Evolutionary conservation across 2,329 filamentous ascomycete species (phyloP), one percentile per base, ranked within the genome.

Genomic region (Gliomastix tumulicola): DNA sequence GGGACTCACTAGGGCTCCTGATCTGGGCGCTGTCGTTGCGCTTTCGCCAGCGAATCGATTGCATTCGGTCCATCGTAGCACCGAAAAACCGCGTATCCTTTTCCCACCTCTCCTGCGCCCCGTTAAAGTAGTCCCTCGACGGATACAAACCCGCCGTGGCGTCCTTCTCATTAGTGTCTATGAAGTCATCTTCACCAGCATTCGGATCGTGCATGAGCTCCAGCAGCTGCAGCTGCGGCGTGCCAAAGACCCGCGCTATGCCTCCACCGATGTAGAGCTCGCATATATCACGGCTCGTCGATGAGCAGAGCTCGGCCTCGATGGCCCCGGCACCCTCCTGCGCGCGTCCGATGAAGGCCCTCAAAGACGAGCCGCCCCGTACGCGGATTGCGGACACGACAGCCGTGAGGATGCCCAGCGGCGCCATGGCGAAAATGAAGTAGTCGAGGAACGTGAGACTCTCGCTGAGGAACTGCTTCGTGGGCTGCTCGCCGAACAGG

Each of bases 231-330:
- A n/a, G n/a, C n/a, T n/a, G n/a, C n/a, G n/a, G n/a, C n/a, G n/a
- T n/a, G n/a, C 61, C 59, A 13, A 63, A 40, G 2, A 57, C 49
- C 5, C 60, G 48, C 3, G 48, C 41, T 13, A 63, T 51, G 7
- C 47, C 49, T 1, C 54, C 48, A 1, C 51, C 51, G 25, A 57
- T 51, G 41, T 45, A 65, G 1, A 66, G 42, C 34, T 66, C 62
- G 30, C 61, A 65, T 3, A 64, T 58, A 17, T 63, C 55, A 0
- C 42, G 42, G 5, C 53, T 57, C 0, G 63, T 68, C 1, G 62
- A 67, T 0, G 61, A 56, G 43, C 58, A 61, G 0, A 68, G 39
- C 32, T 68, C 63, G 0, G 53, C 47, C 36, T 69, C 64, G 1
- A 47, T 55, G 1, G 37, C 43, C 0, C 51, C 56, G 0, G 41